Base-by-base conservation (phyloP, 805 yeast genomes). In the Saccharomycopsis oosterbeekiorum region DNA sequence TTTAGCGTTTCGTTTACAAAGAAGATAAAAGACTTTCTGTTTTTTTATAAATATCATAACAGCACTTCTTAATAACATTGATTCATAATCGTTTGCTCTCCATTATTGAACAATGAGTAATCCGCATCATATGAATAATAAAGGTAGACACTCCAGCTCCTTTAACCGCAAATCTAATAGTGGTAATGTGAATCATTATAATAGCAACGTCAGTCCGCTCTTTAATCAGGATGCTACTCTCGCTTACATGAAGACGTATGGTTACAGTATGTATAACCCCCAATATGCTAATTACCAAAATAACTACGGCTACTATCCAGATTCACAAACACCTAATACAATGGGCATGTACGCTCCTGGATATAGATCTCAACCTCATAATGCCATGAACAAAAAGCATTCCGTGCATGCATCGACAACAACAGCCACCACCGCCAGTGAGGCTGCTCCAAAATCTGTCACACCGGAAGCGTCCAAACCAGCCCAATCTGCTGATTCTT, bases 341-440 rank as follows among this genome's bases (percentile, higher is more conserved):
- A 43, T 57, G 36, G 58, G 59, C 1, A 37, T 47, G 55, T 36
- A 43, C 19, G 24, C 40, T n/a, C 59, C 55, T 14, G 53, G 21
- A 59, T 61, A 29, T 56, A 56, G 56, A 61, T 42, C 36, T 37
- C 62, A 11, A 53, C 53, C 53, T 6, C 53, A 47, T 17, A 9
- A 2, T 24, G 29, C n/a, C 19, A 47, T 47, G 34, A 47, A 47
- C 21, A 47, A 47, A 26, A 47, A 47, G 14, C 53, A 47, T 26
- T 8, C 53, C 29, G 53, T 47, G 4, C 53, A 47, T 47, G 53
- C 53, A 24, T 47, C 53, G 10, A 11, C 53, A 29, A 29, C 34
- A 29, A 29, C 34, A 6, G 34, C 34, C 6, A 6, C 34, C n/a
- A 21, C 24, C 34, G 8, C 53, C 24, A 47, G 21, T 39, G 36